These are phyloP conservation scores for Wallacemonas sp. DNA, from an alignment of 208 protist genomes.

Conservation along the genomic window DNA sequence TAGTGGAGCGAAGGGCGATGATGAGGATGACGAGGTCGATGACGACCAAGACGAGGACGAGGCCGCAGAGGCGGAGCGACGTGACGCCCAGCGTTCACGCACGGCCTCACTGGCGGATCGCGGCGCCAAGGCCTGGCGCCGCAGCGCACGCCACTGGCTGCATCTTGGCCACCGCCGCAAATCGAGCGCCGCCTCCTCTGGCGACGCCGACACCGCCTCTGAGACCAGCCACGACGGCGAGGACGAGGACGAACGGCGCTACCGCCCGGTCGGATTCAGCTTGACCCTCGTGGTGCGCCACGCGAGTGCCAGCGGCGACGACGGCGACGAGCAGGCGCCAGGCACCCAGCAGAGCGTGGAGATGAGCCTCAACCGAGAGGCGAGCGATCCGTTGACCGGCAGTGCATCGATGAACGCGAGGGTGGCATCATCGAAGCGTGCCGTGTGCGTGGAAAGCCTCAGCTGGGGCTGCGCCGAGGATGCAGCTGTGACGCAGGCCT, in stretches of 20 bases:
- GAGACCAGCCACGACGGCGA: background rate
- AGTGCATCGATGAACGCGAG: background rate
- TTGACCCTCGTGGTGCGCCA: conserved; percentile 15
- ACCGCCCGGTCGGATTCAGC: conserved; percentile 28
- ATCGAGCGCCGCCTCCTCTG: background rate
- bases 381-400: background rate
- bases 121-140: conserved; percentile 8
- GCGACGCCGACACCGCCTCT: background rate
- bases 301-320: background rate
- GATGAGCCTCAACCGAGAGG: too few species aligned
- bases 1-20: background rate
- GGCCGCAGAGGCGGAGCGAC: background rate
- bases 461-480: conserved; percentile 29
- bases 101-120: background rate
- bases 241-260: conserved; percentile 4
- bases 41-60: conserved; percentile 13
- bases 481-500: background rate
- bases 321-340: background rate
- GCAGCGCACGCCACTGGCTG: conserved; percentile 5
- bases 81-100: background rate
- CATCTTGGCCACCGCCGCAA: conserved; percentile 7
- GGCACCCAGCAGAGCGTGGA: too few species aligned
- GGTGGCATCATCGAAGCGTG: background rate
- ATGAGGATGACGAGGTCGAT: background rate
- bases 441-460: conserved; percentile 30